phyloP scores from a whole-genome alignment of 2,329 filamentous ascomycete species.

The Colletotrichum sansevieriae region DNA sequence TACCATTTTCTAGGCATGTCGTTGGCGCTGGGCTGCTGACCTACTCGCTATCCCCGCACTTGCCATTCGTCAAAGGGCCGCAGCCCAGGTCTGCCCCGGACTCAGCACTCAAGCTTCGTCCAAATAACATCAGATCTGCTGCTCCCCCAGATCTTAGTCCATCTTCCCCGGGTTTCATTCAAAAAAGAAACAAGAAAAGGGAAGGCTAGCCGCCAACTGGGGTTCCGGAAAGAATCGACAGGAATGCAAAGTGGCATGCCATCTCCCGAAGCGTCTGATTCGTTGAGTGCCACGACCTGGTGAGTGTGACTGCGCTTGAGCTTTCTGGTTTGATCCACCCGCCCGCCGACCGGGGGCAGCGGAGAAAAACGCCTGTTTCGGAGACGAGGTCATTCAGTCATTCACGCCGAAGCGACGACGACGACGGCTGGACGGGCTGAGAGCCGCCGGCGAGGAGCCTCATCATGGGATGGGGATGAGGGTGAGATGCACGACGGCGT shows the following conservation, averaged over 20 bases:
- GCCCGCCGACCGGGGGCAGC: constrained; percentile 20
- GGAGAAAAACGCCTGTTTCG: constrained; percentile 38
- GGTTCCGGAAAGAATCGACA: constrained; percentile 39
- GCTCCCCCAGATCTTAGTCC: constrained; percentile 41
- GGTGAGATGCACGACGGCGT: not conserved
- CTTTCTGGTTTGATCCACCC: constrained; percentile 29
- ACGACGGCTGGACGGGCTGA: constrained; percentile 9
- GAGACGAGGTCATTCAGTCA: constrained; percentile 36
- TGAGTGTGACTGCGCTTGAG: constrained; percentile 35
- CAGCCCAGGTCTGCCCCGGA: not conserved
- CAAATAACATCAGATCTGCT: constrained; percentile 34
- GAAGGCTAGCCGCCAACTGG: constrained; percentile 17
- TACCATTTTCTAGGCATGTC: constrained; percentile 22
- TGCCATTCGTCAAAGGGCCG: constrained; percentile 28
- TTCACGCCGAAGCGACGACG: constrained; percentile 5
- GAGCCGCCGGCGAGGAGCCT: constrained; percentile 2
- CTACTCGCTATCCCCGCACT: constrained; percentile 30
- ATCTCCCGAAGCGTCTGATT: constrained; percentile 42
- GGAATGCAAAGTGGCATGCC: constrained; percentile 37
- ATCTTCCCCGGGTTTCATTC: constrained; percentile 41
- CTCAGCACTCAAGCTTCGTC: constrained; percentile 21
- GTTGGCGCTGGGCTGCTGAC: constrained; percentile 30
- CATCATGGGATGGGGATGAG: not conserved
- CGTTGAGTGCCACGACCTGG: constrained; percentile 43
- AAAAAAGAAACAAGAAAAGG: not conserved